Evolutionary conservation across 805 yeast genomes (phyloP).

Genomic region (Gaillardinia entomophila): DNA sequence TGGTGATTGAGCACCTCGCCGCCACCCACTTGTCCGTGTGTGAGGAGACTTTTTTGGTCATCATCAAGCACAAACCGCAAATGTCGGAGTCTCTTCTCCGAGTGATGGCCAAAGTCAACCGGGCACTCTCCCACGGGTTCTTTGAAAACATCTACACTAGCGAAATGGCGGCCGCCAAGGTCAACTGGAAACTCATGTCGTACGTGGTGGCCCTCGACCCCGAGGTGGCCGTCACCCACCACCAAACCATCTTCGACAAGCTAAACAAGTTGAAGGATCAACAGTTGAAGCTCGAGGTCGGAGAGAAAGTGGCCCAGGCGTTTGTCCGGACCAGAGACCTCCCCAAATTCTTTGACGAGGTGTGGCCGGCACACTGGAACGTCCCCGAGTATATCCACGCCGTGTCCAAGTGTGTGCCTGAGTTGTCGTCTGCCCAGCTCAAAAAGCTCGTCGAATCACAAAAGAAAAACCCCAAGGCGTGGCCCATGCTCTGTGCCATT

Average conservation of each 20-base stretch:
- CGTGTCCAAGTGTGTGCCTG: slow-evolving; percentile 36
- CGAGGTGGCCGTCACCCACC: slow-evolving; percentile 48
- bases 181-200: slow-evolving; percentile 43
- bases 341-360: slow-evolving; percentile 35
- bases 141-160: slow-evolving; percentile 34
- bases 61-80: slow-evolving; percentile 24
- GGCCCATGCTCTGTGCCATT: slow-evolving; percentile 13
- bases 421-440: slow-evolving; percentile 46
- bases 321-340: slow-evolving; percentile 56
- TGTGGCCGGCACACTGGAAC: slow-evolving; percentile 37
- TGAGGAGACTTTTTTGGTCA: slow-evolving; percentile 43
- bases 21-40: slow-evolving; percentile 31
- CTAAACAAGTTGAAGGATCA: slow-evolving; percentile 3
- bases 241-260: slow-evolving; percentile 23
- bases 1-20: slow-evolving; percentile 23
- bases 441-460: slow-evolving; percentile 3
- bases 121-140: slow-evolving; percentile 49
- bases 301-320: slow-evolving; percentile 36
- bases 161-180: slow-evolving; percentile 12
- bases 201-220: slow-evolving; percentile 49
- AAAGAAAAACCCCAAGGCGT: slow-evolving; percentile 3
- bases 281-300: slow-evolving; percentile 8
- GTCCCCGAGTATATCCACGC: slow-evolving; percentile 21
- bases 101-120: slow-evolving; percentile 45
- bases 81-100: slow-evolving; percentile 40